phyloP scores from a whole-genome alignment of 2,329 filamentous ascomycete genomes.

The Fusarium subglutinans region DNA sequence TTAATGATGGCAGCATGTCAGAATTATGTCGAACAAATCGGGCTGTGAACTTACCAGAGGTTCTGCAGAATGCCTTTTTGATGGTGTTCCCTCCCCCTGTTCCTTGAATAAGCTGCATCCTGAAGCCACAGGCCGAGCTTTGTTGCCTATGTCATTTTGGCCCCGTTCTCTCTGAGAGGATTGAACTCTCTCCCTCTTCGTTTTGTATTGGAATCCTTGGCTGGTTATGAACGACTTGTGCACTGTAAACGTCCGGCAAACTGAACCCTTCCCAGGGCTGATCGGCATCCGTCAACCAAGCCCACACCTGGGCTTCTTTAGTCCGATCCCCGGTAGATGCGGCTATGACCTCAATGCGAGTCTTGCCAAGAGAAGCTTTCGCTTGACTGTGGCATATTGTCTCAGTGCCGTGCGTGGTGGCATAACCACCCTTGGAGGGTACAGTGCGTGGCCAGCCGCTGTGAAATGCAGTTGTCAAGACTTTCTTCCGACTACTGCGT shows the following conservation, averaged over 20 bases:
- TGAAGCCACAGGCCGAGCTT: neutral
- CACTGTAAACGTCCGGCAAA: neutral
- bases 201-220: neutral
- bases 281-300: slow-evolving; percentile 15
- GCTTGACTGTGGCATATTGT: neutral
- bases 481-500: neutral
- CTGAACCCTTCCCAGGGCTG: slow-evolving; percentile 20
- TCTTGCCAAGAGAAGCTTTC: neutral
- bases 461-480: neutral
- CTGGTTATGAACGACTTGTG: neutral
- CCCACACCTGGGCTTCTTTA: neutral
- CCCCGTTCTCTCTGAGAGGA: neutral
- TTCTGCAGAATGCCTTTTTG: neutral
- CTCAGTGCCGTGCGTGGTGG: neutral
- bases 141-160: neutral
- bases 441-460: neutral
- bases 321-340: neutral
- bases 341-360: neutral
- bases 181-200: neutral
- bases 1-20: neutral
- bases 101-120: neutral
- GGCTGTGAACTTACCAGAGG: neutral
- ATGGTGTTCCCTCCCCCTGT: neutral
- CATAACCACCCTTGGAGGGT: neutral
- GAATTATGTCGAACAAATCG: neutral